Conservation (phyloP, 495 filamentous ascomycete genomes). For the Neurospora sp. region DNA sequence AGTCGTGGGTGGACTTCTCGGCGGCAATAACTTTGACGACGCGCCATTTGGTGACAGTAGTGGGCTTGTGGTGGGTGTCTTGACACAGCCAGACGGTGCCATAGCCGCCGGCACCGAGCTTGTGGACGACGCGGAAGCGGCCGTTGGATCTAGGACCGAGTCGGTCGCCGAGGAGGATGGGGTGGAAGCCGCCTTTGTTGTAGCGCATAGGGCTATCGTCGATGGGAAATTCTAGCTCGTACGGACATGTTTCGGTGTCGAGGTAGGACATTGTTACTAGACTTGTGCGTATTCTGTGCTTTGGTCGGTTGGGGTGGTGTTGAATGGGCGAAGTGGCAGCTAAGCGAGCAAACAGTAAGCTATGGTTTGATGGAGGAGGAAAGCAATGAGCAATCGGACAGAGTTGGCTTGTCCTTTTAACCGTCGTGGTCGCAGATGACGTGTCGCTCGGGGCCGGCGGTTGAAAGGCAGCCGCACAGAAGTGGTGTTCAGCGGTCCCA, state of each 20-base stretch:
- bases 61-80: slow-evolving; percentile 15
- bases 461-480: background rate
- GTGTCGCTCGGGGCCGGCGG: background rate
- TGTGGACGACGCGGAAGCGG: slow-evolving; percentile 35
- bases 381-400: background rate
- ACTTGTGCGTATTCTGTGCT: background rate
- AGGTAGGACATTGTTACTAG: background rate
- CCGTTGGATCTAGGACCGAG: background rate
- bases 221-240: background rate
- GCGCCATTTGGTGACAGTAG: slow-evolving; percentile 8
- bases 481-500: background rate
- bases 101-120: slow-evolving; percentile 37
- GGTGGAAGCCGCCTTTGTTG: background rate
- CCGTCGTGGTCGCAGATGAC: background rate
- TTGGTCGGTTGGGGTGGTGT: background rate
- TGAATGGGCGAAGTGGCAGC: background rate
- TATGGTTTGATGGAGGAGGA: background rate
- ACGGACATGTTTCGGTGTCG: background rate
- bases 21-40: slow-evolving; percentile 20
- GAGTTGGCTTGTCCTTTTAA: background rate
- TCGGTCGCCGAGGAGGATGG: background rate
- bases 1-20: background rate
- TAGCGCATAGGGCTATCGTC: background rate
- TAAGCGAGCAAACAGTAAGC: background rate
- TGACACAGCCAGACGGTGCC: slow-evolving; percentile 41